Percentiles rank a stretch among this genome's conserved stretches.
phyloP scores from a whole-genome alignment of 305 asterid genomes.

The Salvia sclarea region DNA sequence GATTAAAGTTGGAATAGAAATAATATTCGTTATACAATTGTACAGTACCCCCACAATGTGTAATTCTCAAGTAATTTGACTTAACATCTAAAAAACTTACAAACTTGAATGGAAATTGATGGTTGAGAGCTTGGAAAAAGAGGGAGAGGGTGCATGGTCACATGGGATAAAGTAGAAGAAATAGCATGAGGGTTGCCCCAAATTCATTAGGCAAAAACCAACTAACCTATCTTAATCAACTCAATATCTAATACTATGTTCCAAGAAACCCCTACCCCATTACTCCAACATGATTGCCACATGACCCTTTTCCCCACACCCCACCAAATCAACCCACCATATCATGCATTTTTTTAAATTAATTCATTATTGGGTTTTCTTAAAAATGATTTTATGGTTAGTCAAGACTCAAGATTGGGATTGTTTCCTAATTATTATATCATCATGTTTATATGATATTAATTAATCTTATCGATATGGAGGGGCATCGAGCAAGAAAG shows the following conservation, averaged over 20 bases:
- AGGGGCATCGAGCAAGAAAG: constrained; percentile 27
- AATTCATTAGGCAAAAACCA: constrained; percentile 42
- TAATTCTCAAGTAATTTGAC: constrained; percentile 34
- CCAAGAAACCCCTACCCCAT: constrained; percentile 47
- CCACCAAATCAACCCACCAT: constrained; percentile 49
- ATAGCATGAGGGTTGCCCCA: constrained; percentile 59
- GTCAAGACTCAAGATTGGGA: constrained; percentile 30
- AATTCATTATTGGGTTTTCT: constrained; percentile 1
- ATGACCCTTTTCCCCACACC: constrained; percentile 36
- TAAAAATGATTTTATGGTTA: not conserved
- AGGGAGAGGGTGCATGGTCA: constrained; percentile 36
- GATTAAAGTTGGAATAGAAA: too few relatives aligned
- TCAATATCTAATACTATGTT: constrained; percentile 48
- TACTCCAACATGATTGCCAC: constrained; percentile 38
- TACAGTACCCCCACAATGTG: not conserved
- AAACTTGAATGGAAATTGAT: constrained; percentile 31
- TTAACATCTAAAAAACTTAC: constrained; percentile 8
- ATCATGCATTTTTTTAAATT: constrained; percentile 31
- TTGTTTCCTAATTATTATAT: constrained; percentile 28
- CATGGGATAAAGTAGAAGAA: constrained; percentile 52
- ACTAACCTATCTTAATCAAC: constrained; percentile 49
- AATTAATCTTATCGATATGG: constrained; percentile 16
- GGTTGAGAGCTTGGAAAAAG: constrained; percentile 23
- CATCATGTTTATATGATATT: constrained; percentile 17
- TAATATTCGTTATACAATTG: not conserved